phyloP scores from a whole-genome alignment of 768 basidiomycete species.

The Russula emetica region DNA sequence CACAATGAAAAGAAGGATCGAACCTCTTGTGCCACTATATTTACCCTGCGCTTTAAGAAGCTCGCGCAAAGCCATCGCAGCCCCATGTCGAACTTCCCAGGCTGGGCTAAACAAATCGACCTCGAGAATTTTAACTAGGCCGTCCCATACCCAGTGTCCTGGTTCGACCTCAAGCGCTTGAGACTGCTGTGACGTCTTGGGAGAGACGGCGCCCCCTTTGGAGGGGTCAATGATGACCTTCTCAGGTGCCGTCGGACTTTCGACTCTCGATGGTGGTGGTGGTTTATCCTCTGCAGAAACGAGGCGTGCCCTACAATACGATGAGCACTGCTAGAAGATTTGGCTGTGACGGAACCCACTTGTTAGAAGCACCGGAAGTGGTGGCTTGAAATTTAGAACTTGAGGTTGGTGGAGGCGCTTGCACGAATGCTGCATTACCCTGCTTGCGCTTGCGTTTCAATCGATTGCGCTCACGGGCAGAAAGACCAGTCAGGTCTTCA shows the following conservation, averaged over 20 bases:
- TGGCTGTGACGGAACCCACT: slow-evolving; percentile 38
- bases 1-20: background rate
- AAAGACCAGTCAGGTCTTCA: slow-evolving; percentile 54
- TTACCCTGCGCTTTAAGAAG: slow-evolving; percentile 79
- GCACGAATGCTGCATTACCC: slow-evolving; percentile 78
- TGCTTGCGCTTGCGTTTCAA: slow-evolving; percentile 92
- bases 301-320: slow-evolving; percentile 57
- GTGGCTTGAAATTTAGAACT: slow-evolving; percentile 61
- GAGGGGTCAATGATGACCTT: slow-evolving; percentile 74
- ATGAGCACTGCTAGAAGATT: slow-evolving; percentile 1
- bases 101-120: slow-evolving; percentile 78
- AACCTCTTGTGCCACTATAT: slow-evolving; percentile 78
- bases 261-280: slow-evolving; percentile 47
- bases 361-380: slow-evolving; percentile 54
- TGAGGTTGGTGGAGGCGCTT: slow-evolving; percentile 53
- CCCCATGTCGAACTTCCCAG: slow-evolving; percentile 95
- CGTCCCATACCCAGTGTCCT: slow-evolving; percentile 85
- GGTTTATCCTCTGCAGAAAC: slow-evolving; percentile 58
- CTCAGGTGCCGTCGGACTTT: slow-evolving; percentile 55
- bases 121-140: slow-evolving; percentile 70
- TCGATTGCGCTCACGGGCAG: slow-evolving; percentile 89
- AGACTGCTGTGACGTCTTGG: slow-evolving; percentile 71
- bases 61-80: slow-evolving; percentile 86
- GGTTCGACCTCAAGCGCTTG: slow-evolving; percentile 70
- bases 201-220: slow-evolving; percentile 80